Base-by-base conservation (phyloP, 768 basidiomycete species). In the Mycena sanguinolenta region DNA sequence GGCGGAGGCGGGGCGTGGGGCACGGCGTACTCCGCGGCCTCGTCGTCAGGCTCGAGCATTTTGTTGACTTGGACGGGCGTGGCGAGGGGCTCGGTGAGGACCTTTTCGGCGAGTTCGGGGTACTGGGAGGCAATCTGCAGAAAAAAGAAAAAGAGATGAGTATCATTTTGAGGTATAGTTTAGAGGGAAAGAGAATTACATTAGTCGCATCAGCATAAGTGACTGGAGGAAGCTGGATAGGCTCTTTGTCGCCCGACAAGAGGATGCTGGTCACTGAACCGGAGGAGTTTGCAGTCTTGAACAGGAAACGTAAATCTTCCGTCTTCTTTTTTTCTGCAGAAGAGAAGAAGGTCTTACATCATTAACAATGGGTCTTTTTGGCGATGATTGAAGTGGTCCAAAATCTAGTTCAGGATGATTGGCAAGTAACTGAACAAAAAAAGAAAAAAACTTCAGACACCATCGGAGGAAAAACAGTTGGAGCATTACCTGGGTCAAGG, bases 131-230 rank as follows among this genome's bases (percentile, higher is more conserved):
- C 82, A 30, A 84, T 75, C 84, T 84, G 65, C 32, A n/a, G 10
- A 3, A 36, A 21, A 55, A 25, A 2, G n/a, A 38, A 16, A 38
- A n/a, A 12, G 38, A 5, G 6, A 9, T 8, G 19, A 5, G 23
- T 6, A 38, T 19, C 3, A 28, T 53, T 17, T 28, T 27, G 4
- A 10, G 32, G 32, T 34, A 34, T 34, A 34, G 10, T 34, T 14
- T 39, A 14, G 30, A 36, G 61, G 6, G 66, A 34, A 4, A 46
- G 21, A 46, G 9, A n/a, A 78, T 72, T 74, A 82, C 84, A 73
- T 84, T 82, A 28, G 82, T 77, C 46, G 83, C 81, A 72, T 84
- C 83, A 6, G 82, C 83, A 65, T 82, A 84, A 17, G 83, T 84
- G 39, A 74, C 69, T 42, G 78, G 72, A 49, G 74, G 64, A 19